These are phyloP conservation scores for Spergularia azorica DNA, from an alignment of 179 eudicot genomes.

Conservation along the genomic window DNA sequence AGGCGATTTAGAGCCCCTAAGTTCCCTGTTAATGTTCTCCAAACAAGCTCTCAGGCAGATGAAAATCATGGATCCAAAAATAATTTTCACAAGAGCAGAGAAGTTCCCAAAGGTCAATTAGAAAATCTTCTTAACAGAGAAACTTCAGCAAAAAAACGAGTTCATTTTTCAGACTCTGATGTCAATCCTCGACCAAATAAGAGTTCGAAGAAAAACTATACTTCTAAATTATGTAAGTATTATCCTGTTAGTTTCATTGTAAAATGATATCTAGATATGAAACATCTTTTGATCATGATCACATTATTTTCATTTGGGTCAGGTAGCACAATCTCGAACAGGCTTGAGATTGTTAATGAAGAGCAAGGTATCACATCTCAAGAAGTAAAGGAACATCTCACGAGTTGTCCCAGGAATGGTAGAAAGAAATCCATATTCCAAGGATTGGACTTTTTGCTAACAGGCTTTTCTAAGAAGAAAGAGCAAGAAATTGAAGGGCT, in stretches of 20 bases:
- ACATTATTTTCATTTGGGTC: slow-evolving; percentile 33
- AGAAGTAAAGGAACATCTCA: slow-evolving; percentile 49
- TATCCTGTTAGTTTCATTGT: slow-evolving; percentile 8
- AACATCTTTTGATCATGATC: slow-evolving; percentile 16
- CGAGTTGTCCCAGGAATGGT: slow-evolving; percentile 35
- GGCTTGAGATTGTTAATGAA: slow-evolving; percentile 27
- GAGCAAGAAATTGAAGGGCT: slow-evolving; percentile 66
- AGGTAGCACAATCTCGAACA: slow-evolving; percentile 38
- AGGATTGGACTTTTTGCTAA: slow-evolving; percentile 70
- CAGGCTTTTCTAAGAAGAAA: slow-evolving; percentile 70
- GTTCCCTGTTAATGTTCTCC: slow-evolving; percentile 25
- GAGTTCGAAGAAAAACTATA: slow-evolving; percentile 23
- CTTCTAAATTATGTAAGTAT: slow-evolving; percentile 40
- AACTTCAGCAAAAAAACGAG: slow-evolving; percentile 56
- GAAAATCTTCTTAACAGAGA: slow-evolving; percentile 22
- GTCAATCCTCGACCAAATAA: slow-evolving; percentile 30
- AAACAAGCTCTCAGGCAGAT: slow-evolving; percentile 25
- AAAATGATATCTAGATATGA: neutral
- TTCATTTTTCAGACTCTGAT: slow-evolving; percentile 53
- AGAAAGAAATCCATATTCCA: slow-evolving; percentile 56
- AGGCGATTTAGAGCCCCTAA: slow-evolving; percentile 42
- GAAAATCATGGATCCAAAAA: slow-evolving; percentile 27
- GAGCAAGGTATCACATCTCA: slow-evolving; percentile 40
- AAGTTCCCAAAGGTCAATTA: slow-evolving; percentile 28
- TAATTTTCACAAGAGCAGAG: slow-evolving; percentile 25